Conservation (phyloP, 768 basidiomycete genomes). For the Vishniacozyma victoriae region DNA sequence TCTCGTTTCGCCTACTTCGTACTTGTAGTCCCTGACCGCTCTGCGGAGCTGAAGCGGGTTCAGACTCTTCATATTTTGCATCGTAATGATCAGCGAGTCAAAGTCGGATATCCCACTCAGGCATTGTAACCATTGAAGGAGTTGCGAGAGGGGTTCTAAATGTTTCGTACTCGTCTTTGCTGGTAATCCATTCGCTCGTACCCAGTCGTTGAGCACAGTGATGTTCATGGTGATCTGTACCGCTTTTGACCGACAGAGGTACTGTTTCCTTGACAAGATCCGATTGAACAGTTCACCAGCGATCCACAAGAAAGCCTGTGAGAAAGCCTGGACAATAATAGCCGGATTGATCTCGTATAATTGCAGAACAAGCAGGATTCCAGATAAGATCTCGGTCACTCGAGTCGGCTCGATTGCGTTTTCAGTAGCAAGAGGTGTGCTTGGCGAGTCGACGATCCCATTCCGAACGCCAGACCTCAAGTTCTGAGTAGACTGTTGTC, state of each 20-base stretch:
- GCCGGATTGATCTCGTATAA: conserved; percentile 83
- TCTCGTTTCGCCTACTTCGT: conserved; percentile 81
- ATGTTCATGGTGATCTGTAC: conserved; percentile 85
- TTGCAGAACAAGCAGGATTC: conserved; percentile 73
- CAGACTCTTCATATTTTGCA: conserved; percentile 75
- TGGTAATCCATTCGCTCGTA: conserved; percentile 72
- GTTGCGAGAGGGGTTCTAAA: conserved; percentile 74
- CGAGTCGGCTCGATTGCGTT: conserved; percentile 33
- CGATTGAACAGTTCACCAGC: conserved; percentile 61
- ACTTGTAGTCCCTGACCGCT: conserved; percentile 76
- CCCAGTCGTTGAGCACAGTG: conserved; percentile 83
- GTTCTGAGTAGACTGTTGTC: conserved; percentile 23
- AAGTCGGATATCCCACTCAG: conserved; percentile 83
- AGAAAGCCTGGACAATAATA: conserved; percentile 83
- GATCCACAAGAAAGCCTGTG: conserved; percentile 98
- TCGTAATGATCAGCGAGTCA: conserved; percentile 76
- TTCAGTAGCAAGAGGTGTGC: neutral
- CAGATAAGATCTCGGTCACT: conserved; percentile 73
- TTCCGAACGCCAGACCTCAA: conserved; percentile 9
- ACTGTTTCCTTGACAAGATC: conserved; percentile 67
- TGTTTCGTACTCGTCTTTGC: conserved; percentile 65
- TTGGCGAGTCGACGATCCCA: conserved; percentile 1
- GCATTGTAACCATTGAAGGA: conserved; percentile 59
- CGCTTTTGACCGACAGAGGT: conserved; percentile 81
- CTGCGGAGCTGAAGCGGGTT: conserved; percentile 96